These are phyloP conservation scores for Ulmus americana DNA, from an alignment of 331 rosid species.

Conservation along the genomic window DNA sequence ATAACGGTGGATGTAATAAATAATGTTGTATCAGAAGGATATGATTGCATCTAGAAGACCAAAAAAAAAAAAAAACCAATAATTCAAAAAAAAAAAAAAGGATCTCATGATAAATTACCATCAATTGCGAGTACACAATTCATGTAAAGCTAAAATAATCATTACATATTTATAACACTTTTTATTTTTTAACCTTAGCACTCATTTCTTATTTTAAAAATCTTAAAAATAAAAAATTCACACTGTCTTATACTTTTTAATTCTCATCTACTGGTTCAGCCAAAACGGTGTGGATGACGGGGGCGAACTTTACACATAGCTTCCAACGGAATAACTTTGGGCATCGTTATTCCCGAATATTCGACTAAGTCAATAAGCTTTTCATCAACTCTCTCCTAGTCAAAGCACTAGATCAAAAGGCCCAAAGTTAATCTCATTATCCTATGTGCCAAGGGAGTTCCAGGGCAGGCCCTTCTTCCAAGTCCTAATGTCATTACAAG, in stretches of 20 bases:
- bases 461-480: constrained; percentile 6
- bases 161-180: too few relatives aligned
- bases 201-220: background rate
- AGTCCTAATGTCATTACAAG: background rate
- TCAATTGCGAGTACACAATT: too few relatives aligned
- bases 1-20: too few relatives aligned
- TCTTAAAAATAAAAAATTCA: background rate
- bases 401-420: constrained; percentile 5
- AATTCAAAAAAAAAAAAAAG: too few relatives aligned
- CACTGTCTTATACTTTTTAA: too few relatives aligned
- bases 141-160: too few relatives aligned
- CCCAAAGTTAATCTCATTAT: constrained; percentile 1
- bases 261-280: background rate
- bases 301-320: constrained; percentile 17
- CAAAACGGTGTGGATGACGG: background rate
- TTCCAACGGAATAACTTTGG: constrained; percentile 10
- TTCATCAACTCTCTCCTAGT: background rate
- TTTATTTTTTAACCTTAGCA: too few relatives aligned
- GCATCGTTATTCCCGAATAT: constrained; percentile 9
- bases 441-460: constrained; percentile 3
- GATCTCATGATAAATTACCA: too few relatives aligned
- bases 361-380: background rate
- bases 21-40: too few relatives aligned
- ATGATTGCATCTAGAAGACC: too few relatives aligned
- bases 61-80: too few relatives aligned